Percentiles rank a stretch among this genome's conserved stretches.
Evolutionary conservation across 352 stramenopile species (phyloP).

Genomic region (Phytophthora pinifolia): DNA sequence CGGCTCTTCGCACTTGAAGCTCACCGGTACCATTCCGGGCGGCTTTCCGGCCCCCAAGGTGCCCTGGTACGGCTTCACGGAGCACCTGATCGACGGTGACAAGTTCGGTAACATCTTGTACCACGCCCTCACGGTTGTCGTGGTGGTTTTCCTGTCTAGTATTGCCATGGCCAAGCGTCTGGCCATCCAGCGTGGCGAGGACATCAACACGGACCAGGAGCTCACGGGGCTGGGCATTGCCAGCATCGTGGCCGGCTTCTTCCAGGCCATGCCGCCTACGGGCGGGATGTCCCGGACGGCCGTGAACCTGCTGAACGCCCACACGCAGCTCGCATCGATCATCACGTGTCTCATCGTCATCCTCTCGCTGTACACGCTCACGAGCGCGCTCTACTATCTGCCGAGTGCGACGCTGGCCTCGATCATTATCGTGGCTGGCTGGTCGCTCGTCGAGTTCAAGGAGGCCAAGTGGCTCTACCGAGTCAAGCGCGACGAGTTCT

Average conservation of each 20-base stretch:
- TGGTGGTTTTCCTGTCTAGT: slow-evolving; percentile 87
- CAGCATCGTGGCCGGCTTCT: slow-evolving; percentile 82
- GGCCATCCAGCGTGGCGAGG: slow-evolving; percentile 57
- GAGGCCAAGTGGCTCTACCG: slow-evolving; percentile 80
- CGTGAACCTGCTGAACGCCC: slow-evolving; percentile 84
- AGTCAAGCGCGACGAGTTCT: slow-evolving; percentile 51
- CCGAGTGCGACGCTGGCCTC: slow-evolving; percentile 68
- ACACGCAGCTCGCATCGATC: slow-evolving; percentile 79
- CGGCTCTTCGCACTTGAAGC: slow-evolving; percentile 54
- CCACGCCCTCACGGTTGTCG: slow-evolving; percentile 54
- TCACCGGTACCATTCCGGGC: slow-evolving; percentile 60
- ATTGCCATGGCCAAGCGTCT: slow-evolving; percentile 86
- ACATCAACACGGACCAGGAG: slow-evolving; percentile 76
- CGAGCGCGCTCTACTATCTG: slow-evolving; percentile 79
- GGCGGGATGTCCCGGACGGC: slow-evolving; percentile 80
- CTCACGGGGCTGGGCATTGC: slow-evolving; percentile 81
- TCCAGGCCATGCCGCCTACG: slow-evolving; percentile 85
- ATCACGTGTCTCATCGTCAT: slow-evolving; percentile 79
- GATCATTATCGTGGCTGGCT: slow-evolving; percentile 90
- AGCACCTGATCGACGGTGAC: slow-evolving; percentile 35
- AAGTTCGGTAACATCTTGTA: slow-evolving; percentile 46
- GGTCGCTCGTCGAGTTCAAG: slow-evolving; percentile 80
- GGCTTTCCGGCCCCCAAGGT: slow-evolving; percentile 52
- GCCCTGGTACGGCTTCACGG: slow-evolving; percentile 49
- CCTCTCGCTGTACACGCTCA: slow-evolving; percentile 81